phyloP scores from a whole-genome alignment of 1,284 basidiomycete genomes.

The Mycena sp. region DNA sequence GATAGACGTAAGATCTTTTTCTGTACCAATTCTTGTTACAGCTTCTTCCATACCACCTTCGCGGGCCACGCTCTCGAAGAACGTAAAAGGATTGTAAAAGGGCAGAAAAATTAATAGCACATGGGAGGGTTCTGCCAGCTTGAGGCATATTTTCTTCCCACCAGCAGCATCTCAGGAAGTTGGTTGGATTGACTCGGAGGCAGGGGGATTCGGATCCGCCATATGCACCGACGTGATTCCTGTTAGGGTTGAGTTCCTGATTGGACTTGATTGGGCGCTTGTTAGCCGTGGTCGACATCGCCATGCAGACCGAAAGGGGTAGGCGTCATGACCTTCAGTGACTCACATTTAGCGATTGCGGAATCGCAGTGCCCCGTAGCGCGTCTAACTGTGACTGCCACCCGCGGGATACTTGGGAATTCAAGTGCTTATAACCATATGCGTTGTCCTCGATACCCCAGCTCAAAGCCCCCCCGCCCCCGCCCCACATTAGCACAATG shows the following conservation, averaged over 20 bases:
- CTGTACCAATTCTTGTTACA: too few relatives aligned
- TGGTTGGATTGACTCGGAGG: too few relatives aligned
- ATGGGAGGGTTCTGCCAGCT: background rate
- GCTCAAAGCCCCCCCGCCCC: background rate
- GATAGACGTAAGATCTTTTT: too few relatives aligned
- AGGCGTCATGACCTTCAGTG: slow-evolving; percentile 6
- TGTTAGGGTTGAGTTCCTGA: background rate
- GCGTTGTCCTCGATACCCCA: slow-evolving; percentile 7
- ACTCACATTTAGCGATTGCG: slow-evolving; percentile 9
- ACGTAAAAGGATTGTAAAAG: slow-evolving; percentile 11
- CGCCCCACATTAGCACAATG: slow-evolving; percentile 22
- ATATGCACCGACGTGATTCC: too few relatives aligned
- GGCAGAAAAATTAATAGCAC: slow-evolving; percentile 3
- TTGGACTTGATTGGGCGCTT: slow-evolving; percentile 12
- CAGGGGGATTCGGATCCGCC: too few relatives aligned
- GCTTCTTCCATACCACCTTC: slow-evolving; percentile 7
- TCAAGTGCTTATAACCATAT: slow-evolving; percentile 16
- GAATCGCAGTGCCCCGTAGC: slow-evolving; percentile 13
- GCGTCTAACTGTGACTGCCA: slow-evolving; percentile 12
- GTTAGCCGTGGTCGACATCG: slow-evolving; percentile 2
- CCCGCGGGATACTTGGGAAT: too few relatives aligned
- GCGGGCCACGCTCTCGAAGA: slow-evolving; percentile 2
- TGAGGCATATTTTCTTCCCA: background rate
- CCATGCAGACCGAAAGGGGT: slow-evolving; percentile 2
- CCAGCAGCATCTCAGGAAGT: background rate